Evolutionary conservation across 1,284 basidiomycete species (phyloP), one percentile per base, ranked within the genome.

Genomic region (Moesziomyces antarcticus): DNA sequence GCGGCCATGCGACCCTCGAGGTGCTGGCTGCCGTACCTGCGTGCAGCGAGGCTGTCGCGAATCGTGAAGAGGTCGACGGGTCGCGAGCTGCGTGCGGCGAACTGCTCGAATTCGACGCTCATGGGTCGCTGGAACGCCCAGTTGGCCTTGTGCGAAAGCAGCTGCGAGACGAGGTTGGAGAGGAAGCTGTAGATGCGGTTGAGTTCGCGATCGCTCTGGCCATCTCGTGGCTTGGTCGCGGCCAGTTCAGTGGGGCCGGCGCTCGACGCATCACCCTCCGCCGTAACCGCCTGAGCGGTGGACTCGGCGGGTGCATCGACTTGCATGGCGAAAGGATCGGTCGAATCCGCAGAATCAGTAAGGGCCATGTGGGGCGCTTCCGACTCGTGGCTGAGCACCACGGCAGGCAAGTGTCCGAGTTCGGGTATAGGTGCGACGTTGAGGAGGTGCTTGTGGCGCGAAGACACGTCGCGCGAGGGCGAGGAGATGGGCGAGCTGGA

Each of bases 401-500:
- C 21, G 2, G 21, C 6, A 8, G 52, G 30, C 0, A 41, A n/a
- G 9, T 54, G 20, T 46, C 42, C 54, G 9, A 65, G 63, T 48
- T 66, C 59, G 35, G 50, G 27, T 37, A 59, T 35, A 10, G 56
- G 30, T 25, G 25, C 51, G 16, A 52, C 33, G 20, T 56, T 13
- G 25, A 56, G 21, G 16, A 57, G 56, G 10, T 41, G 49, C 4
- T 56, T 52, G 41, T 50, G 56, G 27, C 68, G 58, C 27, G 63
- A 51, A 14, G 66, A 63, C 18, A 75, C 50, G 22, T 75, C 67
- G 33, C 73, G 62, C 11, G 73, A 71, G 9, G 73, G 73, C 20
- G 73, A 75, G 22, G 64, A 58, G 41, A 75, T 63, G 51, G 73
- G 73, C 21, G 73, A 75, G 64, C 73, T 75, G 24, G 73, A 60